phyloP scores from a whole-genome alignment of 1,284 basidiomycete species.

The Dichomitus squalens region DNA sequence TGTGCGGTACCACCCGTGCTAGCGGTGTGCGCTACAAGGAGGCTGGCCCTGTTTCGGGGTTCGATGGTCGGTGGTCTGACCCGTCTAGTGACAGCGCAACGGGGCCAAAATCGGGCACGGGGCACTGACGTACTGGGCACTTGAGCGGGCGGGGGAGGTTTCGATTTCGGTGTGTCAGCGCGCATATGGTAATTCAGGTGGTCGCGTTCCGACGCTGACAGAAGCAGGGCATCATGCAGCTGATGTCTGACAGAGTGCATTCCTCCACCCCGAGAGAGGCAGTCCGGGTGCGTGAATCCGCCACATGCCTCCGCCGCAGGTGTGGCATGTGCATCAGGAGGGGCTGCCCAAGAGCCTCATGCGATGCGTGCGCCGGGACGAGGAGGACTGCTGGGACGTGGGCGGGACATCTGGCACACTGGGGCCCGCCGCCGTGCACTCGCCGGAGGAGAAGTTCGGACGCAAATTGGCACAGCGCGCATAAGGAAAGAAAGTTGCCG shows the following conservation, averaged over 20 bases:
- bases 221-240: conserved; percentile 2
- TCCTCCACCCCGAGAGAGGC: not conserved
- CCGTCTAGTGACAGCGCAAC: not conserved
- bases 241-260: conserved; percentile 7
- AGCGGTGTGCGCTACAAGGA: not conserved
- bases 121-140: not conserved
- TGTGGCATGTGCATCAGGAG: too few species aligned
- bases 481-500: conserved; percentile 22
- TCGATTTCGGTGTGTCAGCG: conserved; percentile 6
- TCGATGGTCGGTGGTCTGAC: not conserved
- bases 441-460: conserved; percentile 14
- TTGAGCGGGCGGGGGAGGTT: not conserved
- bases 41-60: not conserved
- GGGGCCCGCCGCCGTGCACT: not conserved
- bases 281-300: not conserved
- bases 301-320: too few species aligned
- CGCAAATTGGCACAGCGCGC: conserved; percentile 14
- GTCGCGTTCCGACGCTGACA: conserved; percentile 6
- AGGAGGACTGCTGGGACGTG: not conserved
- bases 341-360: too few species aligned
- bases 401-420: conserved; percentile 10
- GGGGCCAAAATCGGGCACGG: conserved; percentile 11
- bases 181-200: conserved; percentile 4
- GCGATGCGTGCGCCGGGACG: not conserved
- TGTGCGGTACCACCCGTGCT: too few species aligned